These are phyloP conservation scores for Yamadazyma friedrichii DNA, from an alignment of 1,139 yeast genomes.

Conservation along the genomic window DNA sequence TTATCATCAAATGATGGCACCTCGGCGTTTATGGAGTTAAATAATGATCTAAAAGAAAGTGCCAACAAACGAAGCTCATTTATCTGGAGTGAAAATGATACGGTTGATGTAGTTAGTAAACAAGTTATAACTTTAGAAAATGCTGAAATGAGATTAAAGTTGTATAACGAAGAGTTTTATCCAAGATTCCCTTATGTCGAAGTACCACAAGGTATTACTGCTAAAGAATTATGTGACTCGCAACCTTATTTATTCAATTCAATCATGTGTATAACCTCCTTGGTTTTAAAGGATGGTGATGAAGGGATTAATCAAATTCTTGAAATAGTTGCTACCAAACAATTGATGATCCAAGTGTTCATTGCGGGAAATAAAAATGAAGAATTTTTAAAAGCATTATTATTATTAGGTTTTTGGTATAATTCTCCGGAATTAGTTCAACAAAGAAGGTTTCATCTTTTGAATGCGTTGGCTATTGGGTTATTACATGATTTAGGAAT, in stretches of 20 bases:
- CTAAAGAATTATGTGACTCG: conserved; percentile 46
- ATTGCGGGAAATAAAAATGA: conserved; percentile 70
- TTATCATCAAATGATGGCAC: conserved; percentile 28
- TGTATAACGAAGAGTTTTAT: conserved; percentile 42
- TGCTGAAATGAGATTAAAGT: conserved; percentile 44
- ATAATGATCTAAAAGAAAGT: conserved; percentile 30
- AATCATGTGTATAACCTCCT: conserved; percentile 61
- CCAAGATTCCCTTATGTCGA: conserved; percentile 53
- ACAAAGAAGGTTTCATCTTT: conserved; percentile 72
- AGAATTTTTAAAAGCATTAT: conserved; percentile 62
- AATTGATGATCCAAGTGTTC: conserved; percentile 62
- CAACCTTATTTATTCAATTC: conserved; percentile 65
- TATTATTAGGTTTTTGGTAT: conserved; percentile 73
- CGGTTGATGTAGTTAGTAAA: conserved; percentile 44
- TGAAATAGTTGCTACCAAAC: conserved; percentile 58
- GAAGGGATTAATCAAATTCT: conserved; percentile 35
- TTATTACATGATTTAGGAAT: conserved; percentile 77
- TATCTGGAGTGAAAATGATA: conserved; percentile 19
- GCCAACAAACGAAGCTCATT: conserved; percentile 41
- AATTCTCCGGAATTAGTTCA: conserved; percentile 80
- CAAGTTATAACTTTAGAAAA: conserved; percentile 50
- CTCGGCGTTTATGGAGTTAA: conserved; percentile 31
- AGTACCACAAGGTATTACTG: conserved; percentile 41
- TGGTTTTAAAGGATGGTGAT: conserved; percentile 34
- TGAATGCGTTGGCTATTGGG: conserved; percentile 64